Percentiles rank a stretch among this genome's conserved stretches.
These are phyloP conservation scores for Termitomyces sp. DNA, from an alignment of 768 basidiomycete genomes.

Conservation along the genomic window DNA sequence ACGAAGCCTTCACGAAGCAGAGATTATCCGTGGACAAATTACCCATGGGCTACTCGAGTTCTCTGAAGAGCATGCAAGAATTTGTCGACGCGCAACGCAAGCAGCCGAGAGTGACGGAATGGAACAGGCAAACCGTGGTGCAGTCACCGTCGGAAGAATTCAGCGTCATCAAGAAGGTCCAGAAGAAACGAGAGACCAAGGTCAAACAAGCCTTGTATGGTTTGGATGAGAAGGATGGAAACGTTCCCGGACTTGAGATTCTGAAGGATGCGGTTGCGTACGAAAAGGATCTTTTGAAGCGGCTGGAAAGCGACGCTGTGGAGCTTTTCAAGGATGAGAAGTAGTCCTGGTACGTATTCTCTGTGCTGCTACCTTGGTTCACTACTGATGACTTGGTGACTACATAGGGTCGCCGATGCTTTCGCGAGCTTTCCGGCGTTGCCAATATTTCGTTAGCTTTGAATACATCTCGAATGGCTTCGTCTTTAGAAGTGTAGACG, in stretches of 20 bases:
- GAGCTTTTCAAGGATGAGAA: neutral
- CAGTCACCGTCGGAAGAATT: too few species aligned
- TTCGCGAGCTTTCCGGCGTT: neutral
- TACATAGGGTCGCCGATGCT: neutral
- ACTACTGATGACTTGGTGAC: neutral
- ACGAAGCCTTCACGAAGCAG: slow-evolving; percentile 45
- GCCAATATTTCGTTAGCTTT: neutral
- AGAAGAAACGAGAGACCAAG: slow-evolving; percentile 30
- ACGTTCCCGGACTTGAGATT: slow-evolving; percentile 42
- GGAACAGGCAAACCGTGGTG: slow-evolving; percentile 25
- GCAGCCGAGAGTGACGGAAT: slow-evolving; percentile 34
- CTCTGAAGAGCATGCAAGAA: slow-evolving; percentile 12
- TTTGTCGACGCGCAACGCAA: slow-evolving; percentile 19
- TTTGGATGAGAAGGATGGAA: slow-evolving; percentile 22
- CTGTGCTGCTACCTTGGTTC: neutral
- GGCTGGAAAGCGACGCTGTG: neutral
- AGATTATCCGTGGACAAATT: too few species aligned
- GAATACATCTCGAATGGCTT: neutral
- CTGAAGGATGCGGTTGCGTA: slow-evolving; percentile 30
- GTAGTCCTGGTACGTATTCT: neutral
- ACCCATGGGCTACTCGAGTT: neutral
- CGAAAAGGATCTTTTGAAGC: neutral
- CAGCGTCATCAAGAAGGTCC: slow-evolving; percentile 19
- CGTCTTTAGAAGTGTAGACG: neutral
- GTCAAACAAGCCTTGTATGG: slow-evolving; percentile 53